Percentiles rank a stretch among this genome's conserved stretches.
Conservation (phyloP, 2,329 filamentous ascomycete genomes). For the Emmonsia crescens region DNA sequence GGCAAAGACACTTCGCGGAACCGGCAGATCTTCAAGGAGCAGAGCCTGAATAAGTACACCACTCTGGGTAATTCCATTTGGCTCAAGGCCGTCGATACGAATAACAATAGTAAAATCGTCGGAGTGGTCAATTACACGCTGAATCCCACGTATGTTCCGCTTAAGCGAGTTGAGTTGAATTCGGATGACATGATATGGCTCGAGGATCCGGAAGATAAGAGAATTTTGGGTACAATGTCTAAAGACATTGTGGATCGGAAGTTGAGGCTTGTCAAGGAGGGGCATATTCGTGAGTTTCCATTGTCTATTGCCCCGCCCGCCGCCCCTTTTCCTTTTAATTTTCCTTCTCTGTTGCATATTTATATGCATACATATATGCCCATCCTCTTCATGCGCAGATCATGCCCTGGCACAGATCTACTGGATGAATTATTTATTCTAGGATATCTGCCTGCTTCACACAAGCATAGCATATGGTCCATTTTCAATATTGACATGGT, state of each 20-base stretch:
- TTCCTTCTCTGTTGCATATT: too few species aligned
- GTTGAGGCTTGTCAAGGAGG: slow-evolving; percentile 7
- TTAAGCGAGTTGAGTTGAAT: neutral
- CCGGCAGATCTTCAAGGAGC: slow-evolving; percentile 7
- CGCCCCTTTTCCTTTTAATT: neutral
- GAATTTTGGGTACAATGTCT: slow-evolving; percentile 5
- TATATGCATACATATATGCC: neutral
- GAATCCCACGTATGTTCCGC: slow-evolving; percentile 4
- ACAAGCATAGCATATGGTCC: neutral
- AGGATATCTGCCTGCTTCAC: neutral
- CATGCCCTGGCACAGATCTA: neutral
- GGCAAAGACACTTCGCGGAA: slow-evolving; percentile 7
- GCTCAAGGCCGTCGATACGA: slow-evolving; percentile 10
- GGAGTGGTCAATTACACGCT: slow-evolving; percentile 10
- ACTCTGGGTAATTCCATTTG: slow-evolving; percentile 6
- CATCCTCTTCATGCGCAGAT: neutral
- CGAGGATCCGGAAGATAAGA: slow-evolving; percentile 9
- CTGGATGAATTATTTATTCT: too few species aligned
- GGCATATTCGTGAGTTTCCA: slow-evolving; percentile 11
- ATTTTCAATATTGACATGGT: neutral
- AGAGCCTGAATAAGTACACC: neutral
- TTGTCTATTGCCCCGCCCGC: neutral
- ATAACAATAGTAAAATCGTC: slow-evolving; percentile 4
- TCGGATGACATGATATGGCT: slow-evolving; percentile 9
- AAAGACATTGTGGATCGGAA: slow-evolving; percentile 9